Base-by-base conservation (phyloP, 1,139 yeast genomes). In the Candida tropicalis region DNA sequence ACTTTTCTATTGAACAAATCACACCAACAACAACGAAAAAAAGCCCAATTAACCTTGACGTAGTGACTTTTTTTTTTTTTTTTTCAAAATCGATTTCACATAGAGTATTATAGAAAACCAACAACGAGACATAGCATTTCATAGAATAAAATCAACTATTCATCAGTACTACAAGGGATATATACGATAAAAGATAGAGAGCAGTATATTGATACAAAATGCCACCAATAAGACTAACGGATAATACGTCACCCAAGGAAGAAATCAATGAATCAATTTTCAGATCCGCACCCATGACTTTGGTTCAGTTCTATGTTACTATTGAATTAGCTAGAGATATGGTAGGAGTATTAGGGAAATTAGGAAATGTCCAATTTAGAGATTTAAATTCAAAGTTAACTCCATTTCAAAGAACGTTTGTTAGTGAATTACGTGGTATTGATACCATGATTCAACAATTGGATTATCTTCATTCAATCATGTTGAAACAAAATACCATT, bases 261-360 rank as follows among this genome's bases (percentile, higher is more conserved):
- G 41, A 41, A 9, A 41, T 36, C 31, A 40, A 48, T 12, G 70
- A 65, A 44, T 68, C 68, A 10, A 61, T 66, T 10, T 66, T 67
- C 49, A 51, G 95, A 67, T 87, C 97, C 43, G 97, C 98, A 67
- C 96, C 95, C 46, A 91, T 93, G 98, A 77, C 90, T 35, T 75
- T 91, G 51, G 90, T 91, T 34, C 98, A 93, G 68, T 79, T 93
- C 60, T 93, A 87, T 64, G 82, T 93, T 41, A 89, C 98, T n/a
- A 81, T 84, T 26, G 99, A 93, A 63, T 81, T 89, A 47, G 87
- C 96, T 6, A 75, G 98, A 50, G 96, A 90, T 49, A 83, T 89
- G 47, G 95, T 90, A 11, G 83, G 86, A 42, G 79, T 84, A 3
- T 68, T 93, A 33, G 99, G 99, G 7, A 81, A 82, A 49, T 68